Conservation (phyloP, 2,329 filamentous ascomycete species). For the Ceratocystis eucalypticola region DNA sequence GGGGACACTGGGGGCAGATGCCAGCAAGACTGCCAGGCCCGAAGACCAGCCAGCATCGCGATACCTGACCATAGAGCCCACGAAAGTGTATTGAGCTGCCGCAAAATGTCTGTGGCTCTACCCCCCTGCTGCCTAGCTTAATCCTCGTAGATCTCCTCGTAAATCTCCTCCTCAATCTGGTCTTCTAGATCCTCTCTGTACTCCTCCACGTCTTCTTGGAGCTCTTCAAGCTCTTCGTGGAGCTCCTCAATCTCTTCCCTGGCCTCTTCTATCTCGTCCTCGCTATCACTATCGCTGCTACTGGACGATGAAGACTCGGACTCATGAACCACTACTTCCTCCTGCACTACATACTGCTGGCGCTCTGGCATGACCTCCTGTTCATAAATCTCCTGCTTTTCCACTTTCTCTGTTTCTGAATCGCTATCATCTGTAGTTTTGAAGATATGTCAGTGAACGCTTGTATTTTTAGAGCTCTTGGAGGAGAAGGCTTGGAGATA, state of each 20-base stretch:
- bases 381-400: not conserved
- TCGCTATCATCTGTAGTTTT: not conserved
- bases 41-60: not conserved
- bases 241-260: conserved; percentile 14
- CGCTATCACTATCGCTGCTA: conserved; percentile 1
- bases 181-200: conserved; percentile 34
- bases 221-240: conserved; percentile 31
- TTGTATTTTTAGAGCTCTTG: no score
- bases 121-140: conserved; percentile 23
- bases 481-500: not conserved
- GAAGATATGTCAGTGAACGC: not conserved
- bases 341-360: not conserved
- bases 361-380: not conserved
- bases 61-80: not conserved
- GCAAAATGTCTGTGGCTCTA: not conserved
- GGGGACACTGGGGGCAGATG: not conserved
- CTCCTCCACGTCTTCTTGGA: conserved; percentile 34
- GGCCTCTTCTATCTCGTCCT: conserved; percentile 23
- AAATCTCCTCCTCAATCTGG: conserved; percentile 22
- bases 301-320: not conserved
- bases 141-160: conserved; percentile 38
- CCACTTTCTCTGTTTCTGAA: not conserved
- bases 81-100: not conserved
- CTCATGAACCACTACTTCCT: not conserved
- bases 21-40: not conserved